Conservation (phyloP, 2,329 filamentous ascomycete species). For the Colletotrichum horii region DNA sequence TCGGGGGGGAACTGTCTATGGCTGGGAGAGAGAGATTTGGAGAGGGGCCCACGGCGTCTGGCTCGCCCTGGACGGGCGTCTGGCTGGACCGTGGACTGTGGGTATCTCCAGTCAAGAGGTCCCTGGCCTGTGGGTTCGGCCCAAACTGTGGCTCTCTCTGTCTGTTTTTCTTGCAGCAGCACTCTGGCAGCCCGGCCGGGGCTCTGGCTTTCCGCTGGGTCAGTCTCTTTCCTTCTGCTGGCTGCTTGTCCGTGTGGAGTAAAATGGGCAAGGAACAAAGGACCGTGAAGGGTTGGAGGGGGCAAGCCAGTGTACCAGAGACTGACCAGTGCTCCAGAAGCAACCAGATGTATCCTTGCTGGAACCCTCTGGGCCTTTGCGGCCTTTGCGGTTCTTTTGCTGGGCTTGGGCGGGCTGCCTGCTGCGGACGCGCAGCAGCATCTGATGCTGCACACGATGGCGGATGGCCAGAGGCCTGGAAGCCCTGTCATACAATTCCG, state of each 20-base stretch:
- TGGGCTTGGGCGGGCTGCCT: background rate
- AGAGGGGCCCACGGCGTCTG: background rate
- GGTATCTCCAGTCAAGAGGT: background rate
- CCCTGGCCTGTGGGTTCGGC: background rate
- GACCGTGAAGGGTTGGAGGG: background rate
- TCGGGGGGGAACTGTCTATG: background rate
- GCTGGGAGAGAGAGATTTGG: slow-evolving; percentile 3
- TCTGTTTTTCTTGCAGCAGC: background rate
- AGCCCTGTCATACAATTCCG: background rate
- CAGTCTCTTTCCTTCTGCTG: background rate
- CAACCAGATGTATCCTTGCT: background rate
- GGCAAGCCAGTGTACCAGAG: background rate
- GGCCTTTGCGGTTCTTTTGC: background rate
- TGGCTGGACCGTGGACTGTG: slow-evolving; percentile 20
- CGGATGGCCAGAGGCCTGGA: background rate
- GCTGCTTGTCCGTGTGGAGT: background rate
- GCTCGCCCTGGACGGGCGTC: slow-evolving; percentile 7
- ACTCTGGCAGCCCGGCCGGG: background rate
- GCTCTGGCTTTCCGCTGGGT: background rate
- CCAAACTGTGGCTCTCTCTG: background rate
- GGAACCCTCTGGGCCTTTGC: background rate
- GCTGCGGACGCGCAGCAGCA: background rate
- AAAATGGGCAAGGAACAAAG: slow-evolving; percentile 9
- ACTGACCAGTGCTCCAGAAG: background rate
- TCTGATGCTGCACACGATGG: background rate